Evolutionary conservation across 140 eudicot species (phyloP).

Genomic region (Bidens hawaiensis): DNA sequence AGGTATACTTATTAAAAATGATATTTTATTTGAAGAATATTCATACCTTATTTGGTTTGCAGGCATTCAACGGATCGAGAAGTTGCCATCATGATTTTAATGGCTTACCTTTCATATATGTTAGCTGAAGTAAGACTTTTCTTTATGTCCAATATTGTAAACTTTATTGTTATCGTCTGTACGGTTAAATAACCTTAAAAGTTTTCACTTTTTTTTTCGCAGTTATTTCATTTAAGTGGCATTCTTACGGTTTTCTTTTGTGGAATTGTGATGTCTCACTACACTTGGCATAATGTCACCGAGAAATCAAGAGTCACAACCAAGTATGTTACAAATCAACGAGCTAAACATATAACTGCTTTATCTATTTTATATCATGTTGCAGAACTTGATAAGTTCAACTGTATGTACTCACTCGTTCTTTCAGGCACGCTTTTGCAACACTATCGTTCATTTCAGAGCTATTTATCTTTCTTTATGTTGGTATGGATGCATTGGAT

Average conservation of each 20-base stretch:
- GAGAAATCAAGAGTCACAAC: conserved; percentile 87
- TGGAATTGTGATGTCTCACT: conserved; percentile 93
- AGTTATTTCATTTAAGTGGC: conserved; percentile 73
- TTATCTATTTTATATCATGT: too few species aligned
- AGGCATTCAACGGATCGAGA: conserved; percentile 96
- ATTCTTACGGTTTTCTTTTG: conserved; percentile 91
- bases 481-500: conserved; percentile 98
- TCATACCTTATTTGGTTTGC: conserved; percentile 1
- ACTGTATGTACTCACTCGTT: neutral
- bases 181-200: neutral
- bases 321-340: conserved; percentile 57
- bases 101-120: conserved; percentile 88
- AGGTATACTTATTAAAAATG: conserved; percentile 40
- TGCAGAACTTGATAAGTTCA: neutral
- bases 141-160: conserved; percentile 1
- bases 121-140: conserved; percentile 65
- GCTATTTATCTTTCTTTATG: conserved; percentile 83
- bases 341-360: too few species aligned
- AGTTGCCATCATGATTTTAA: conserved; percentile 84
- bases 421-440: conserved; percentile 89
- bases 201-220: conserved; percentile 23
- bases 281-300: conserved; percentile 93
- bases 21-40: neutral
- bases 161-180: neutral
- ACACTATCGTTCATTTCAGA: conserved; percentile 85